Conservation (phyloP, 768 basidiomycete species). For the Suillus subluteus region DNA sequence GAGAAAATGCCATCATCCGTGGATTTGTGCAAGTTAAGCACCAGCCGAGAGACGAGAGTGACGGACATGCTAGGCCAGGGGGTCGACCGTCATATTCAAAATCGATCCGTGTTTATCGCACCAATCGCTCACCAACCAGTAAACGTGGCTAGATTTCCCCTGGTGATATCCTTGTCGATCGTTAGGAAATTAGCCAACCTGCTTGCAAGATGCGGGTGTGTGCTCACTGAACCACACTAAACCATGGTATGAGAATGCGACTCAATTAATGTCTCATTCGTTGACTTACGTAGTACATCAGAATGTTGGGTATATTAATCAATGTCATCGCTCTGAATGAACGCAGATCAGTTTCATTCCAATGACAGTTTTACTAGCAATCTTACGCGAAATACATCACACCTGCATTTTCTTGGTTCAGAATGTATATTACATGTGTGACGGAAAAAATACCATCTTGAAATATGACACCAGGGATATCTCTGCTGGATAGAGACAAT, state of each 20-base stretch:
- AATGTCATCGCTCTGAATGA: background rate
- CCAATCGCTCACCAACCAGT: constrained; percentile 46
- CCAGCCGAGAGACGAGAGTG: constrained; percentile 56
- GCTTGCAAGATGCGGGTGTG: background rate
- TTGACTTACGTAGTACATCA: background rate
- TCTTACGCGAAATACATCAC: constrained; percentile 60
- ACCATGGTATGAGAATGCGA: background rate
- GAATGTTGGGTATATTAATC: background rate
- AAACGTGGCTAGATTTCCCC: constrained; percentile 52
- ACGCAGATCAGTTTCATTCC: background rate
- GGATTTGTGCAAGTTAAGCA: constrained; percentile 55
- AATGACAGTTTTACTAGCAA: constrained; percentile 20
- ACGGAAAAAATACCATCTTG: constrained; percentile 48
- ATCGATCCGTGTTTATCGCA: background rate
- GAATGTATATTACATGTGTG: background rate
- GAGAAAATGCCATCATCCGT: constrained; percentile 23
- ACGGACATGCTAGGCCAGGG: constrained; percentile 52
- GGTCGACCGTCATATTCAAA: background rate
- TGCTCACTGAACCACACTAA: constrained; percentile 4
- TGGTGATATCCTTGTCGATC: constrained; percentile 42
- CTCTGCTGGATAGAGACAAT: constrained; percentile 26
- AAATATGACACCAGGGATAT: constrained; percentile 46
- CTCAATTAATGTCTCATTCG: background rate
- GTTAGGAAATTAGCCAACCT: constrained; percentile 3
- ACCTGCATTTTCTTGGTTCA: constrained; percentile 36